phyloP scores from a whole-genome alignment of 75 land plant genomes.

The Ceratopteris richardii region DNA sequence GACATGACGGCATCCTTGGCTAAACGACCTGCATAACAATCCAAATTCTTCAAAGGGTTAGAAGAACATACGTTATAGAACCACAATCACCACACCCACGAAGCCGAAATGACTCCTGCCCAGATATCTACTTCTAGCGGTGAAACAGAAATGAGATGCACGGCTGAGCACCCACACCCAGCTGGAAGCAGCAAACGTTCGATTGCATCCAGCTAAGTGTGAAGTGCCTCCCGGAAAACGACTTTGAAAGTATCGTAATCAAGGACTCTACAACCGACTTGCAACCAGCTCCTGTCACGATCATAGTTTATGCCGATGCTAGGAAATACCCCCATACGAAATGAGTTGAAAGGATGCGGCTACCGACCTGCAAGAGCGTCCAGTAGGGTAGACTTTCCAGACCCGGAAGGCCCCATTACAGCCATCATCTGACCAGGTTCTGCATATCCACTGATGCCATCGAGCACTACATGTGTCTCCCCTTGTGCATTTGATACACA shows the following conservation, averaged over 20 bases:
- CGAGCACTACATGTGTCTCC: slow-evolving; percentile 24
- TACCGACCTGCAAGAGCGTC: slow-evolving; percentile 44
- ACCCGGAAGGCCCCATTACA: slow-evolving; percentile 59
- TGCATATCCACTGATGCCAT: slow-evolving; percentile 42
- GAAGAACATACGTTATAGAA: not conserved
- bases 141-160: too few relatives aligned
- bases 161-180: too few relatives aligned
- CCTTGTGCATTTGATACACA: slow-evolving; percentile 27
- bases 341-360: not conserved
- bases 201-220: too few relatives aligned
- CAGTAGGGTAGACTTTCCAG: slow-evolving; percentile 47
- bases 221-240: too few relatives aligned
- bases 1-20: slow-evolving; percentile 18
- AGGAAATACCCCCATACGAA: not conserved
- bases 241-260: too few relatives aligned
- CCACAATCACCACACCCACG: too few relatives aligned
- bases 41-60: not conserved
- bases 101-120: too few relatives aligned
- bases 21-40: slow-evolving; percentile 17
- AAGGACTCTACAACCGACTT: too few relatives aligned
- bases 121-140: too few relatives aligned
- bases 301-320: too few relatives aligned
- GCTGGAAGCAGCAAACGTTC: too few relatives aligned
- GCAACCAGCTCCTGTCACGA: too few relatives aligned
- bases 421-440: slow-evolving; percentile 47